Percentiles rank a stretch among this genome's conserved stretches.
These are phyloP conservation scores for Sordaria brevicollis DNA, from an alignment of 495 filamentous ascomycete species.

Conservation along the genomic window DNA sequence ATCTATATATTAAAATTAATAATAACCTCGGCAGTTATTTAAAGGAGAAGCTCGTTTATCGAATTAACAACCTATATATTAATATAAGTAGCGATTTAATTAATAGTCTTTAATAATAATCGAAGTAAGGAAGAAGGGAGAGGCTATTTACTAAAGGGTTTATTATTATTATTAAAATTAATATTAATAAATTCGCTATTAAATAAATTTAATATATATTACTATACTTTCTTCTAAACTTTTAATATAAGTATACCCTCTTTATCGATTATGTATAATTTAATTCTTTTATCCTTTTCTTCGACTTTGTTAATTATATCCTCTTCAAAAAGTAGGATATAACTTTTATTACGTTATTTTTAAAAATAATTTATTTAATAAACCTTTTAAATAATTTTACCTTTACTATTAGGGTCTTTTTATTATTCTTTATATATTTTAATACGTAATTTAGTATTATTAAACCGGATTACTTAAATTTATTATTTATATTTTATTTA, in stretches of 20 bases:
- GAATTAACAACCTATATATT: not conserved
- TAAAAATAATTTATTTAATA: not conserved
- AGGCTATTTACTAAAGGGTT: no score
- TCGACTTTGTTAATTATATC: not conserved
- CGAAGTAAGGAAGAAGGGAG: no score
- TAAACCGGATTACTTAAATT: no score
- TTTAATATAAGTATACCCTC: no score
- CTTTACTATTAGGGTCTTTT: not conserved
- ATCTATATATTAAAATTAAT: not conserved
- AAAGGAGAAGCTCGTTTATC: fast-evolving
- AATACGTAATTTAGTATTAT: no score
- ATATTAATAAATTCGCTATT: not conserved
- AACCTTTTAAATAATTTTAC: not conserved
- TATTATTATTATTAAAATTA: not conserved
- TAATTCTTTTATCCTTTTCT: not conserved
- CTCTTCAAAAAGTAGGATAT: not conserved
- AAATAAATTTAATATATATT: no score
- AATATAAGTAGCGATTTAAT: not conserved
- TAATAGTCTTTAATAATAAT: no score
- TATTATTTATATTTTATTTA: not conserved
- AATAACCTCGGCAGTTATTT: not conserved
- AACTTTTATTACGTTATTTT: not conserved
- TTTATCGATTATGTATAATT: no score
- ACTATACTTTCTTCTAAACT: no score
- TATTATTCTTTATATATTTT: no score